Conservation (phyloP, 2,329 filamentous ascomycete species). For the Tricladium varicosporioides region DNA sequence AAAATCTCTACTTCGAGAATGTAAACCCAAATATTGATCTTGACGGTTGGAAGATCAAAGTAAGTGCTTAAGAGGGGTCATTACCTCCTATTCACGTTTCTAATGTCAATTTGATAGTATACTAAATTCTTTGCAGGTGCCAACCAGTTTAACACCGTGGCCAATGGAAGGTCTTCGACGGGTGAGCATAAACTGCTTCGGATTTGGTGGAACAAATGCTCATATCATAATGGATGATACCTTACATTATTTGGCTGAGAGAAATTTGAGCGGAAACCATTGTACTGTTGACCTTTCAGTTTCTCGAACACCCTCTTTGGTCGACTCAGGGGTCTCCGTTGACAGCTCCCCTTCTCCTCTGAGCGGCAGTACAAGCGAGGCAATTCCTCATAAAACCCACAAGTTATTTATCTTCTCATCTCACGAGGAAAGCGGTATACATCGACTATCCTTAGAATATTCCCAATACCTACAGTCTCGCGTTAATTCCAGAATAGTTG, state of each 20-base stretch:
- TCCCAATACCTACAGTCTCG: neutral
- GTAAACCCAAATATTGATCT: constrained; percentile 31
- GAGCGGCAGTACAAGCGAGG: neutral
- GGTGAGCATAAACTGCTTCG: constrained; percentile 25
- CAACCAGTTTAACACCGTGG: constrained; percentile 6
- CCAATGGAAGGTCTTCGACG: constrained; percentile 8
- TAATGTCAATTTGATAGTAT: neutral
- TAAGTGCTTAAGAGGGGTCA: neutral
- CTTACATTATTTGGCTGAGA: constrained; percentile 26
- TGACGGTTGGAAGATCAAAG: neutral
- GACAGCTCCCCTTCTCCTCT: neutral
- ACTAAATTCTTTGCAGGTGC: neutral
- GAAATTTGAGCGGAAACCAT: neutral
- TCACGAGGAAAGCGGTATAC: constrained; percentile 2
- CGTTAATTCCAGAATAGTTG: neutral
- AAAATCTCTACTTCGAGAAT: constrained; percentile 28
- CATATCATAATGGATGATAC: constrained; percentile 16
- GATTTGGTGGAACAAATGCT: constrained; percentile 23
- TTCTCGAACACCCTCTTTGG: neutral
- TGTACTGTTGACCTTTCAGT: neutral
- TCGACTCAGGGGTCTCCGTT: neutral
- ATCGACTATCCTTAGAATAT: neutral
- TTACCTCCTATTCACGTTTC: neutral
- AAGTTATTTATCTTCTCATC: constrained; percentile 5
- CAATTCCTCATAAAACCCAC: neutral